Evolutionary conservation across 768 basidiomycete genomes (phyloP), one percentile per base, ranked within the genome.

Genomic region (Termitomyces sp.): DNA sequence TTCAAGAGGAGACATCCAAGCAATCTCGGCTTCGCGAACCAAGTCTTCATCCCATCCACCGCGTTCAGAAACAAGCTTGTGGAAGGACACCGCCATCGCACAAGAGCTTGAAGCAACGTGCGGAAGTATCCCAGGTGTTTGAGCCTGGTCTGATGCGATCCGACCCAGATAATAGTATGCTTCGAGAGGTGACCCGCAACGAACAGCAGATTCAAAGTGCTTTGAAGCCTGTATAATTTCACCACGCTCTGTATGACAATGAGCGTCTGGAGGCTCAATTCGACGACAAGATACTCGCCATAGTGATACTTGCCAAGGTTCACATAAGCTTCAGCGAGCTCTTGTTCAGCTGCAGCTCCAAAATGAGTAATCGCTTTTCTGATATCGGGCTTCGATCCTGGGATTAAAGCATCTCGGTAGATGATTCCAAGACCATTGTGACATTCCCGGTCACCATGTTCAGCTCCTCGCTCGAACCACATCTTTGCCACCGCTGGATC

Each of bases 81-180:
- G 91, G 77, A 93, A 98, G 1, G 93, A 91, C 2, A 96, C 91
- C 0, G 94, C 91, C 64, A 91, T 86, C 1, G 94, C 86, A 62
- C 97, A 99, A 2, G 89, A 88, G 36, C 93, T 89, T 0, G 85
- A 82, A 37, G 77, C 76, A 22, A 84, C 70, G 51, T 82, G 78
- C 10, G 75, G 58, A 2, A 81, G 79, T 5, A 83, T 65, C 5
- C 68, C 71, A 10, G 74, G 62, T 22, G 70, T 75, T 18, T 78
- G 77, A 8, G 83, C 84, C 57, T 82, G 81, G 30, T 77, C 68
- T 30, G 87, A 81, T 60, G 97, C 85, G 14, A 97, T 86, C 62
- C 88, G 83, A 24, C 91, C 95, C 10, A 97, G 82, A 67, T 97
- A 95, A 73, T 95, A 96, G 72, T 91, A 96, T 1, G 95, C 90